Evolutionary conservation across 1,284 basidiomycete genomes (phyloP).

Genomic region (Chondrostereum purpureum): DNA sequence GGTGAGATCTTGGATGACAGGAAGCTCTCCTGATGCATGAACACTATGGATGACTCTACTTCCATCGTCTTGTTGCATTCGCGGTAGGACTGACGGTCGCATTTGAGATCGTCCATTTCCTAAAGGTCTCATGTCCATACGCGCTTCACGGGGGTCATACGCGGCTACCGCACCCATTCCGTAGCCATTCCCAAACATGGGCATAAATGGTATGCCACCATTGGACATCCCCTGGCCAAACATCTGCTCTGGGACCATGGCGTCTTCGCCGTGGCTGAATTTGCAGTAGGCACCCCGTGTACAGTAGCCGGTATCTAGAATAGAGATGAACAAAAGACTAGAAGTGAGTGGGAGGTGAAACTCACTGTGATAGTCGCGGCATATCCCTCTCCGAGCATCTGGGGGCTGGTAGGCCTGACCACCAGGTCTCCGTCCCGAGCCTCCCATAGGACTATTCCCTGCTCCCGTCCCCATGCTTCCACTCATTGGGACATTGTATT

Average conservation of each 20-base stretch:
- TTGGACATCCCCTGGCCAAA: slow-evolving; percentile 43
- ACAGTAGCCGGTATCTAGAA: slow-evolving; percentile 81
- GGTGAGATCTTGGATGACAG: slow-evolving; percentile 75
- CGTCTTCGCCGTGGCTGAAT: slow-evolving; percentile 84
- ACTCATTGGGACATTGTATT: slow-evolving; percentile 20
- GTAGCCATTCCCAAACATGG: slow-evolving; percentile 50
- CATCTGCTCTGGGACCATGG: slow-evolving; percentile 62
- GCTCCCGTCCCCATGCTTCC: slow-evolving; percentile 18
- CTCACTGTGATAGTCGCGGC: slow-evolving; percentile 88
- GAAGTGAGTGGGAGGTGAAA: slow-evolving; percentile 1
- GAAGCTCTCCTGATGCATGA: slow-evolving; percentile 56
- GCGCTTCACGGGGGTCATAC: slow-evolving; percentile 72
- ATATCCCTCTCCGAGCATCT: slow-evolving; percentile 64
- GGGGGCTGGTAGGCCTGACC: slow-evolving; percentile 56
- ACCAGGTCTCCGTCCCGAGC: slow-evolving; percentile 38
- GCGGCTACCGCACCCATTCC: slow-evolving; percentile 37
- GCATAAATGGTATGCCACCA: slow-evolving; percentile 51
- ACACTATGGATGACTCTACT: slow-evolving; percentile 27
- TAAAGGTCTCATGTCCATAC: slow-evolving; percentile 64
- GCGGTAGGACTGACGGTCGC: slow-evolving; percentile 52
- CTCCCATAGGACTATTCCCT: slow-evolving; percentile 29
- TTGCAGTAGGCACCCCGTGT: slow-evolving; percentile 87
- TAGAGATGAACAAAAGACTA: slow-evolving; percentile 7
- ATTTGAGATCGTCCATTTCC: slow-evolving; percentile 33
- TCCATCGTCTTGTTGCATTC: slow-evolving; percentile 42